Evolutionary conservation across 768 basidiomycete species (phyloP), one percentile per base, ranked within the genome.

Genomic region (Lanmaoa pseudosensibilis): DNA sequence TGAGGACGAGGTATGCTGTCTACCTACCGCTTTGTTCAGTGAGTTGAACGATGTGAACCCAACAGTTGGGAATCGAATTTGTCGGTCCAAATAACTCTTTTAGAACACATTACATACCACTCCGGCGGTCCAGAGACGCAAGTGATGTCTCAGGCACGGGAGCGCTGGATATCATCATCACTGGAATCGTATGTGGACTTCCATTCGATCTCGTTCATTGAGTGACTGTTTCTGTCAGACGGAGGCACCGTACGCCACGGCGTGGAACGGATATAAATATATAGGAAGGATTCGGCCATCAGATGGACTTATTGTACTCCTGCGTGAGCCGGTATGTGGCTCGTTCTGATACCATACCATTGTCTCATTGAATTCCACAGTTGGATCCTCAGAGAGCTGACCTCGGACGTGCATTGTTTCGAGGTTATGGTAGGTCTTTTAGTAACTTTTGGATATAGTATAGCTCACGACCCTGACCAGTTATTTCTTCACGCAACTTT

Each of bases 231-330:
- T 27, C 13, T 40, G 27, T 32, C 61, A 83, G 83, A 80, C 80
- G 7, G 81, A 81, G 52, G 72, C 73, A 37, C 70, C 67, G 18
- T 75, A 80, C 56, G 73, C 76, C 23, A 67, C 72, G 19, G 81
- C 82, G 2, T 88, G 86, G 87, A 84, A 83, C 2, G 77, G 74
- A 4, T 82, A 79, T 54, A 76, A 70, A 46, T 74, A 87, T 48
- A 67, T 81, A 40, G 87, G 87, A 37, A 80, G 85, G 32, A 73
- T 88, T 15, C 74, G 87, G 32, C 69, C 81, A 9, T 74, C 74
- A 38, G 87, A 88, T 68, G 87, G 87, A 15, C 71, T 87, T 38
- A 72, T 86, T 30, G 77, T 80, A 4, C 68, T 88, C 34, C 59
- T 77, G 27, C 78, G 81, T 52, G 76, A 81, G 71, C 78, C 84